phyloP scores from a whole-genome alignment of 2,329 filamentous ascomycete genomes.

The Colletotrichum siamense region DNA sequence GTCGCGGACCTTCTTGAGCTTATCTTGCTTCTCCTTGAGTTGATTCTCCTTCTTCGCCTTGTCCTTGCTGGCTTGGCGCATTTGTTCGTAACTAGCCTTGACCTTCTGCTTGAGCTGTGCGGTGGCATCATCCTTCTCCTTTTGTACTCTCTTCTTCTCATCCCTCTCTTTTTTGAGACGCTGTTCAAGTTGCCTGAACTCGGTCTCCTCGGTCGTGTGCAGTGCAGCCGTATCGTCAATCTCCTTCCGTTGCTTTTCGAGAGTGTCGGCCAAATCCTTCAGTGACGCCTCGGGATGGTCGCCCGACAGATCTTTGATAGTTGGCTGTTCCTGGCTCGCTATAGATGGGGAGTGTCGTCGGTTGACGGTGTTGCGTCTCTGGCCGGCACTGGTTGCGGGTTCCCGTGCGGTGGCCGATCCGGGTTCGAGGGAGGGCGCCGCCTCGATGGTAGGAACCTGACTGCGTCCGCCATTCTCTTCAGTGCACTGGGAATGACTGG shows the following conservation, averaged over 20 bases:
- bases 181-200: conserved; percentile 68
- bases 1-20: conserved; percentile 73
- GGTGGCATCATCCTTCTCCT: conserved; percentile 90
- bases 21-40: conserved; percentile 71
- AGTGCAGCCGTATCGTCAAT: conserved; percentile 79
- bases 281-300: conserved; percentile 70
- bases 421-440: conserved; percentile 65
- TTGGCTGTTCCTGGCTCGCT: conserved; percentile 51
- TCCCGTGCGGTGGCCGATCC: conserved; percentile 70
- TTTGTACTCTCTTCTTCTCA: conserved; percentile 76
- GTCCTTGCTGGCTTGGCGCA: conserved; percentile 80
- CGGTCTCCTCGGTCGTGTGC: conserved; percentile 74
- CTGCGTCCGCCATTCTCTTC: conserved; percentile 54
- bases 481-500: conserved; percentile 1
- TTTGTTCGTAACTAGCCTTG: conserved; percentile 79
- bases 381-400: conserved; percentile 43
- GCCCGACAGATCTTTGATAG: conserved; percentile 43
- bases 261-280: conserved; percentile 79
- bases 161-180: conserved; percentile 81
- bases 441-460: conserved; percentile 64
- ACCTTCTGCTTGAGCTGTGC: conserved; percentile 84
- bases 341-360: conserved; percentile 67
- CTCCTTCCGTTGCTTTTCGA: conserved; percentile 82
- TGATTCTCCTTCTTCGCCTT: conserved; percentile 78
- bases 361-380: conserved; percentile 72